Evolutionary conservation across 169 alveolate species (phyloP).

Genomic region (Plasmodium chabaudi): DNA sequence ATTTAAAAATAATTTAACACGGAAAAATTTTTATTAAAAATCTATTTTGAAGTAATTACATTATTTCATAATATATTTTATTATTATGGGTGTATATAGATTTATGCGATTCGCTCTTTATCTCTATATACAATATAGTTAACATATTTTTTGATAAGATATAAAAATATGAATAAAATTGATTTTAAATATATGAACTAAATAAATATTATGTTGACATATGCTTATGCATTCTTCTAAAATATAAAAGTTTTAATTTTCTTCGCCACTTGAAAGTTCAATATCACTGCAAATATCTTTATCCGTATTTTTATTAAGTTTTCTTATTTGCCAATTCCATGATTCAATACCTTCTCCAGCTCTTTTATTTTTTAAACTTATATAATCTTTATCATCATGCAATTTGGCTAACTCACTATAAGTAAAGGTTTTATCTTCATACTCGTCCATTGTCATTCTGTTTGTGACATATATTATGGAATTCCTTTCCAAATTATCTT

Average conservation of each 20-base stretch:
- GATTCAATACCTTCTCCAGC: slow-evolving; percentile 84
- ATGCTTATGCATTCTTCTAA: no score
- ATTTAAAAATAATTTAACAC: slow-evolving; percentile 38
- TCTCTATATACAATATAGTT: not conserved
- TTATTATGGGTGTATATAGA: slow-evolving; percentile 1
- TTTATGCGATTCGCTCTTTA: not conserved
- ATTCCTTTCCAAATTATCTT: slow-evolving; percentile 15
- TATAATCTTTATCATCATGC: slow-evolving; percentile 79
- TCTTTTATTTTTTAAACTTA: slow-evolving; percentile 80
- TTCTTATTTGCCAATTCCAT: slow-evolving; percentile 87
- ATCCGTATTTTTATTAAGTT: slow-evolving; percentile 41
- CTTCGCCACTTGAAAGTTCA: slow-evolving; percentile 35
- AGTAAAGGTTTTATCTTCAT: slow-evolving; percentile 77
- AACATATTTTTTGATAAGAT: no score
- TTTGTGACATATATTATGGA: slow-evolving; percentile 58
- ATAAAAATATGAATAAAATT: no score
- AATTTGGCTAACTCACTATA: slow-evolving; percentile 76
- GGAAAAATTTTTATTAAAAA: slow-evolving; percentile 22
- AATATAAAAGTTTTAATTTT: not conserved
- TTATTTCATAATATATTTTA: slow-evolving; percentile 12
- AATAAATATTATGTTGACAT: no score
- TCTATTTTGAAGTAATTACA: not conserved
- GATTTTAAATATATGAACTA: no score
- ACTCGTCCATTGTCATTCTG: slow-evolving; percentile 78
- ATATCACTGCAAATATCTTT: slow-evolving; percentile 69